Evolutionary conservation across 2,329 filamentous ascomycete species (phyloP), one percentile per base, ranked within the genome.

Genomic region (Aplosporella prunicola): DNA sequence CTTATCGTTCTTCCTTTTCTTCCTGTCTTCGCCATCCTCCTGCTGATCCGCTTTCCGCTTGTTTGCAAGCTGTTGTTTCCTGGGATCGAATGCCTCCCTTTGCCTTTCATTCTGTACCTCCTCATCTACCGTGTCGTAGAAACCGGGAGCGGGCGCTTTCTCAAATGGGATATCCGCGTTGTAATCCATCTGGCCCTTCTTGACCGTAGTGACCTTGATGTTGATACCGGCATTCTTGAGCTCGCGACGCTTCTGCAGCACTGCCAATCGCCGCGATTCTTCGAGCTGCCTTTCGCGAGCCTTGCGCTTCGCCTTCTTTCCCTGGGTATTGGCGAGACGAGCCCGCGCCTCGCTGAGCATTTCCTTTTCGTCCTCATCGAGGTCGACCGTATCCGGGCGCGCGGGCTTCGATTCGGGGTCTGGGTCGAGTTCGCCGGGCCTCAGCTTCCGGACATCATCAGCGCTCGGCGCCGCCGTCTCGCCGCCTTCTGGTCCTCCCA

Each of bases 131-230:
- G 91, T 98, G 57, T 98, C 89, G 63, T 89, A 94, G 58, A 98
- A 98, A 9, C 91, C 91, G 15, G 79, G 68, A 0, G 82, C 81
- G 0, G 91, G 80, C 46, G 84, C 83, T 62, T 91, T 95, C 60
- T 98, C 91, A 47, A 98, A 96, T 0, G 91, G 91, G 47, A 98
- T 93, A 51, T 98, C 91, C 51, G 91, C 91, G 61, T 98, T 98
- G 68, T 98, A 98, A 62, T 98, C 91, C 86, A 98, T 98, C 66
- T 96, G 82, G 0, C 91, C 91, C 68, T 86, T 80, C 68, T 96
- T 96, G 43, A 82, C 78, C 10, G 82, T 91, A 3, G 79, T 78
- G 40, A 96, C 80, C 63, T 96, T 98, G 67, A 96, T 87, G 60
- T 98, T 98, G 64, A 98, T 96, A 32, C 91, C 91, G 2, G 91